A percentile compares a stretch with the other conserved stretches of the same genome.
These are phyloP conservation scores for Solanum pimpinellifolium DNA, from an alignment of 257 asterid genomes.

Conservation along the genomic window DNA sequence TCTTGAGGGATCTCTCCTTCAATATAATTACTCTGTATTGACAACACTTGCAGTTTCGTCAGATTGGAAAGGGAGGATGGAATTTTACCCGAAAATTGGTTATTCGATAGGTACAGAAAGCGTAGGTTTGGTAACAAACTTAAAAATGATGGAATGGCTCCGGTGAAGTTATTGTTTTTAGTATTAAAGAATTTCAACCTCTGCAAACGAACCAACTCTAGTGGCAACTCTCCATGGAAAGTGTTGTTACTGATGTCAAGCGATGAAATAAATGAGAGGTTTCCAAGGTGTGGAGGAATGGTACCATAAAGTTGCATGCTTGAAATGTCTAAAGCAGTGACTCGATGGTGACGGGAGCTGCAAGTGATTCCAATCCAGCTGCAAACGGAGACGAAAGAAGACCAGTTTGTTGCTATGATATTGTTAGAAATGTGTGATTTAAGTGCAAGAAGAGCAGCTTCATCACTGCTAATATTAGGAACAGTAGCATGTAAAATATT, in stretches of 20 bases:
- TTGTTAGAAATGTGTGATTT: background rate
- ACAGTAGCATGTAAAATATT: too few species aligned
- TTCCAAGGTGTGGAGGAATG: too few species aligned
- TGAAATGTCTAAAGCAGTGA: too few species aligned
- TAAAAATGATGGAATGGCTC: background rate
- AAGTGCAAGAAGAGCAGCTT: background rate
- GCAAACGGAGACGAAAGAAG: too few species aligned
- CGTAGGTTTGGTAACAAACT: background rate
- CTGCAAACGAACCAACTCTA: background rate
- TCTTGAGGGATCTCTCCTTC: background rate
- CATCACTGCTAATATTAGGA: too few species aligned
- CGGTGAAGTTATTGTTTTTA: background rate
- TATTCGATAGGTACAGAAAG: fast-evolving
- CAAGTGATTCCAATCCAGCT: too few species aligned
- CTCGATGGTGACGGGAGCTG: too few species aligned
- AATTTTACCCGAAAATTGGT: background rate
- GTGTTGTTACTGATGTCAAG: background rate
- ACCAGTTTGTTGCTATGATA: too few species aligned
- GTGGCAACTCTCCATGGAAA: background rate
- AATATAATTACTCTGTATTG: background rate
- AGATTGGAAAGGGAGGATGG: background rate
- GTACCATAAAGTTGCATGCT: too few species aligned
- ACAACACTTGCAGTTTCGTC: background rate
- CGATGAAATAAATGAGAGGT: too few species aligned
- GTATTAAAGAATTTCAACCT: background rate